Evolutionary conservation across 208 protist genomes (phyloP).

Genomic region (Crithidia acanthocephali): DNA sequence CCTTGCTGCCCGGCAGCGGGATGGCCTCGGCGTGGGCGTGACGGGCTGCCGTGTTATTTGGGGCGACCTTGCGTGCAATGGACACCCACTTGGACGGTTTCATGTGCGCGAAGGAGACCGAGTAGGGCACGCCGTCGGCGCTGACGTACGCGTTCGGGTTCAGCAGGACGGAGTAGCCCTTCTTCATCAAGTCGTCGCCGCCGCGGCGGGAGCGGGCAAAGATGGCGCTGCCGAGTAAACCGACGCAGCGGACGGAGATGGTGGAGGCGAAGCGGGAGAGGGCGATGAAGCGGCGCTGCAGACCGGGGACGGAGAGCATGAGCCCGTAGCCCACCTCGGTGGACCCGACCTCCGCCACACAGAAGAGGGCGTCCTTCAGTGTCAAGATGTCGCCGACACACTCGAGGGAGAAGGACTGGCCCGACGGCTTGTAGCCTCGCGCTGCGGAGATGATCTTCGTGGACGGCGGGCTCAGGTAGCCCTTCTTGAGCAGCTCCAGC

Average conservation of each 20-base stretch:
- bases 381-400: constrained; percentile 64
- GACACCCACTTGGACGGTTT: constrained; percentile 62
- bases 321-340: constrained; percentile 74
- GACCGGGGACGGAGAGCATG: constrained; percentile 50
- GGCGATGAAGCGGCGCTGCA: constrained; percentile 66
- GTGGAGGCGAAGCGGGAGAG: constrained; percentile 74
- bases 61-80: constrained; percentile 44
- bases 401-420: constrained; percentile 61
- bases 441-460: constrained; percentile 68
- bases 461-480: constrained; percentile 35
- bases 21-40: constrained; percentile 54
- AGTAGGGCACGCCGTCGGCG: constrained; percentile 82
- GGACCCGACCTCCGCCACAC: constrained; percentile 71
- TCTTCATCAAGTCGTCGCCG: constrained; percentile 42
- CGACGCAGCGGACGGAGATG: constrained; percentile 68
- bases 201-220: constrained; percentile 60
- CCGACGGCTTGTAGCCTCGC: constrained; percentile 64
- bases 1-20: constrained; percentile 14
- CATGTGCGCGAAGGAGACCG: constrained; percentile 78
- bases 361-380: constrained; percentile 82
- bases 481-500: constrained; percentile 45
- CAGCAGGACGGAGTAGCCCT: constrained; percentile 56
- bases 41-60: constrained; percentile 43
- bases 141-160: constrained; percentile 88
- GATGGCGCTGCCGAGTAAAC: constrained; percentile 54